A percentile compares a stretch with the other conserved stretches of the same genome.
Conservation (phyloP, 495 filamentous ascomycete species). For the Neurospora terricola region DNA sequence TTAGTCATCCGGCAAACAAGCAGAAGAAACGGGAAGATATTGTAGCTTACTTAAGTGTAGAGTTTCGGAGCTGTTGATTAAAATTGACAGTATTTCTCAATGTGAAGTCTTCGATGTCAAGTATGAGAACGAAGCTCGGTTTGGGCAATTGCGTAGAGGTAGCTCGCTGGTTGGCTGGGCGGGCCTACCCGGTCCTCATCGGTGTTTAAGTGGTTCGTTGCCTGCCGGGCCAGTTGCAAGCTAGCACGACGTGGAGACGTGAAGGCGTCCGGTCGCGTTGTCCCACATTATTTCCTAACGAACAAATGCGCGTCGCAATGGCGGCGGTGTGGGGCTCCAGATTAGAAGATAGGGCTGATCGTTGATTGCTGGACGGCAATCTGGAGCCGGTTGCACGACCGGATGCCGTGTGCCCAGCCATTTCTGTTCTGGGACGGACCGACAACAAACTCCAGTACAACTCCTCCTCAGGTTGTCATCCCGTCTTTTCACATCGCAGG, state of each 20-base stretch:
- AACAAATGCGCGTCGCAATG: conserved; percentile 4
- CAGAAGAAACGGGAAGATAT: neutral
- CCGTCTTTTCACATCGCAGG: neutral
- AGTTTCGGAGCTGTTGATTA: neutral
- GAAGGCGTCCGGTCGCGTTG: conserved; percentile 9
- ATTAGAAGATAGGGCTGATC: neutral
- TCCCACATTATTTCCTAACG: conserved; percentile 4
- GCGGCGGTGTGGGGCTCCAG: conserved; percentile 7
- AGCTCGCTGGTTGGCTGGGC: neutral
- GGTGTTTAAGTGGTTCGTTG: neutral
- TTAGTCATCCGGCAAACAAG: neutral
- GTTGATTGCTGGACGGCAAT: neutral
- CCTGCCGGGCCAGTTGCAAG: neutral
- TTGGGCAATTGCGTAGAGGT: neutral
- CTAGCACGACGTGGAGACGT: conserved; percentile 19
- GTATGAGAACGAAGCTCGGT: neutral
- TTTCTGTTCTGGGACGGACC: neutral
- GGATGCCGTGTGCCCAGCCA: neutral
- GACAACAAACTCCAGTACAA: neutral
- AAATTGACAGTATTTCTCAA: neutral
- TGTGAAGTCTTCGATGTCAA: neutral
- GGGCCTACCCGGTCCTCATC: neutral
- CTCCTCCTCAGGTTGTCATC: neutral
- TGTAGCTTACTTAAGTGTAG: no score
- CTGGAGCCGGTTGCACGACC: neutral